A percentile compares a stretch with the other conserved stretches of the same genome.
phyloP scores from a whole-genome alignment of 208 protist genomes.

The Jaenimonas drosophilae region DNA sequence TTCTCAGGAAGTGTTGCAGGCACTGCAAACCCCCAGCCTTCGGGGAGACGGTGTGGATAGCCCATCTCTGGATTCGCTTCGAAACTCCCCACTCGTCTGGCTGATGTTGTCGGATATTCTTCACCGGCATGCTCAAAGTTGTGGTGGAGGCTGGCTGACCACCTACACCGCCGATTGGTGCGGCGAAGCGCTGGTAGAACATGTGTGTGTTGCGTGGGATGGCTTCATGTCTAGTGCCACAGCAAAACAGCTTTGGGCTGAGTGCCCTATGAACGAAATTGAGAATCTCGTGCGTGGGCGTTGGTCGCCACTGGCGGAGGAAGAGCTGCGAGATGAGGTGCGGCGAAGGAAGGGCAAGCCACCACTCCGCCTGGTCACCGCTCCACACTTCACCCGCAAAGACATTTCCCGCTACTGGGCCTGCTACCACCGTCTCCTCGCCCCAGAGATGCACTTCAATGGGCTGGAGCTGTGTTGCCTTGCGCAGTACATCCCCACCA shows the following conservation, averaged over 20 bases:
- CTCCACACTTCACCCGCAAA: constrained; percentile 18
- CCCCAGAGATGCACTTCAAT: constrained; percentile 46
- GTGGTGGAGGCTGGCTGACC: no score
- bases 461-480: constrained; percentile 60
- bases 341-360: constrained; percentile 10
- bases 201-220: constrained; percentile 22
- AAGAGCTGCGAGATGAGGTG: constrained; percentile 37
- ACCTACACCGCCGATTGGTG: no score
- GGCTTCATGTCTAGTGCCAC: constrained; percentile 16
- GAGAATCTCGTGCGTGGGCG: constrained; percentile 17
- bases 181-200: no score
- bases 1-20: background rate
- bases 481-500: constrained; percentile 32
- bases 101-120: background rate
- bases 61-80: background rate
- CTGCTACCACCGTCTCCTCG: constrained; percentile 30
- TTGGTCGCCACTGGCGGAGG: constrained; percentile 44
- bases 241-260: constrained; percentile 20
- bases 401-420: constrained; percentile 63
- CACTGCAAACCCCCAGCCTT: background rate
- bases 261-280: constrained; percentile 13
- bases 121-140: no score
- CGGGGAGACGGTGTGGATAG: background rate
- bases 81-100: background rate
- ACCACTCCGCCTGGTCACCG: constrained; percentile 24